Percentiles rank a stretch among this genome's conserved stretches.
These are phyloP conservation scores for Podila epicladia DNA, from an alignment of 192 early-diverging fungal genomes.

Conservation along the genomic window DNA sequence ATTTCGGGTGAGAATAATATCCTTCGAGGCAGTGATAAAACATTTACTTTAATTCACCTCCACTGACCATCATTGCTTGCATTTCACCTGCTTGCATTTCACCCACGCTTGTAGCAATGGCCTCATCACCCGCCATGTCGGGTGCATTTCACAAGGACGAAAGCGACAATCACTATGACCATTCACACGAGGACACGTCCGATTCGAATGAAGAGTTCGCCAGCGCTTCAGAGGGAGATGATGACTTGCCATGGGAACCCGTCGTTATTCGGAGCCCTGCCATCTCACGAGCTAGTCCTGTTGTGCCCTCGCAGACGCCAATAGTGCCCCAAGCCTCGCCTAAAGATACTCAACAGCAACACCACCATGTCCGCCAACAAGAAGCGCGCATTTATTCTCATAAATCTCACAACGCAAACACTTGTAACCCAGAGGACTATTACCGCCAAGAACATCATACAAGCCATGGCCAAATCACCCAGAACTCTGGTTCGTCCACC, in stretches of 20 bases:
- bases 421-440: background rate
- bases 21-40: no score
- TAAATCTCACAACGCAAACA: background rate
- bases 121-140: background rate
- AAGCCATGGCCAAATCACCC: background rate
- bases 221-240: conserved; percentile 48
- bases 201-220: conserved; percentile 52
- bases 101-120: background rate
- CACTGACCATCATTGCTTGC: background rate
- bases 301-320: conserved; percentile 1
- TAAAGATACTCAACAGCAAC: background rate
- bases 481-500: background rate
- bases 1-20: no score
- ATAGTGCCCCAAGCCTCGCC: background rate
- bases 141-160: background rate
- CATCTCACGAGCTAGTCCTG: conserved; percentile 27
- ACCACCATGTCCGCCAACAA: background rate
- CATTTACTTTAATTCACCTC: no score
- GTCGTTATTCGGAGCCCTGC: conserved; percentile 34
- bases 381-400: background rate
- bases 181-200: conserved; percentile 23
- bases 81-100: no score
- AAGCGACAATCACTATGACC: background rate
- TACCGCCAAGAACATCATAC: conserved; percentile 1
- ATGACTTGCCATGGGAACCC: conserved; percentile 46